A percentile compares a stretch with the other conserved stretches of the same genome.
These are phyloP conservation scores for Kodamaea restingae DNA, from an alignment of 805 yeast genomes.

Conservation along the genomic window DNA sequence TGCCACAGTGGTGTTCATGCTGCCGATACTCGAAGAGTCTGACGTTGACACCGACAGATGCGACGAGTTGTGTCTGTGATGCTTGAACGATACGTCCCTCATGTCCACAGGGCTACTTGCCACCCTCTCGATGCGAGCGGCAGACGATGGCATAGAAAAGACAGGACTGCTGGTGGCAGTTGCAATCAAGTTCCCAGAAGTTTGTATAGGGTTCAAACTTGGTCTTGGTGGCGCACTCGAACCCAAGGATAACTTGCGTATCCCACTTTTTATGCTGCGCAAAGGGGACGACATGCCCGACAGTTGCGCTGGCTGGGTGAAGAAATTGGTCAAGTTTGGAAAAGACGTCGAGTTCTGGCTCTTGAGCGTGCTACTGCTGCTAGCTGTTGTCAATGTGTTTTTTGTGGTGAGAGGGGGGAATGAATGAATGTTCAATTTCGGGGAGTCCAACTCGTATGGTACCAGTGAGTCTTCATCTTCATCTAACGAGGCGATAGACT, in stretches of 20 bases:
- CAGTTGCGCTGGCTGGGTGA: conserved; percentile 5
- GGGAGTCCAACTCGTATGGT: conserved; percentile 26
- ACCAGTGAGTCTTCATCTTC: conserved; percentile 9
- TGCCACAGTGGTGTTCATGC: conserved; percentile 8
- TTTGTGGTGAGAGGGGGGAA: conserved; percentile 13
- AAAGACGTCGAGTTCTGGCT: conserved; percentile 6
- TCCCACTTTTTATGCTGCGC: conserved; percentile 35
- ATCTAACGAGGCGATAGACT: conserved; percentile 5
- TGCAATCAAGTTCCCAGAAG: background rate
- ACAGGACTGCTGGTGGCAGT: background rate
- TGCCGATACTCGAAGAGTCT: conserved; percentile 8
- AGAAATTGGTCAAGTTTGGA: conserved; percentile 8
- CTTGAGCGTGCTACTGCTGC: conserved; percentile 2
- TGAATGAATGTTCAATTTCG: conserved; percentile 16
- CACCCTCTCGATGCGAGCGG: background rate
- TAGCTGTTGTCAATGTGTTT: conserved; percentile 3
- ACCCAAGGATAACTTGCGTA: conserved; percentile 32
- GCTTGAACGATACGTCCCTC: conserved; percentile 2
- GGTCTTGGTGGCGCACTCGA: conserved; percentile 10
- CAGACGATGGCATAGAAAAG: background rate
- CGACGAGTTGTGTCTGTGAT: conserved; percentile 11
- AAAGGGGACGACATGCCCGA: conserved; percentile 19
- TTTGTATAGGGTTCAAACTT: conserved; percentile 13
- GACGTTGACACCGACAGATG: conserved; percentile 10
- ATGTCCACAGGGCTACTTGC: background rate